Percentiles rank a stretch among this genome's conserved stretches.
These are phyloP conservation scores for Parasitella parasitica DNA, from an alignment of 371 early-diverging fungal species.

Conservation along the genomic window DNA sequence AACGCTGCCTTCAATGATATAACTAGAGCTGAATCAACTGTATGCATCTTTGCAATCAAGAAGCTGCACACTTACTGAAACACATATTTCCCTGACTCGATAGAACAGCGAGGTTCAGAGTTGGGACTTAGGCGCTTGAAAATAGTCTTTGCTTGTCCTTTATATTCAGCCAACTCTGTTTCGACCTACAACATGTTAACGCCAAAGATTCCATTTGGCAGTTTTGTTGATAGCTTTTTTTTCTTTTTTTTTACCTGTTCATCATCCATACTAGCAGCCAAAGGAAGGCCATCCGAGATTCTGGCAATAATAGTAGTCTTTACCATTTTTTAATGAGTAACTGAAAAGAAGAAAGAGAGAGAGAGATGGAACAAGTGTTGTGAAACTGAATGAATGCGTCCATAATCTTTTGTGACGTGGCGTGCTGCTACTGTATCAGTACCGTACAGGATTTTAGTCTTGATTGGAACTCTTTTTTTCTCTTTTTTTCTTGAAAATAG, in stretches of 20 bases:
- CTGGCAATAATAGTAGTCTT: constrained; percentile 93
- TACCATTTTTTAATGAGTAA: constrained; percentile 66
- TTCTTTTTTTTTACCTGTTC: constrained; percentile 79
- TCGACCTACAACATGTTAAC: constrained; percentile 43
- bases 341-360: neutral
- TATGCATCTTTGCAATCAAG: too few relatives aligned
- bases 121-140: constrained; percentile 83
- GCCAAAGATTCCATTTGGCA: neutral
- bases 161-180: constrained; percentile 87
- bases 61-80: constrained; percentile 71
- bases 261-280: constrained; percentile 97
- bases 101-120: constrained; percentile 92
- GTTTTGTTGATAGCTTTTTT: too few relatives aligned
- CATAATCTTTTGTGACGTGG: constrained; percentile 3
- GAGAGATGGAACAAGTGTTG: neutral
- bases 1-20: constrained; percentile 91
- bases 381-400: neutral
- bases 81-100: constrained; percentile 84
- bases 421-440: neutral
- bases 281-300: constrained; percentile 90
- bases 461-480: too few relatives aligned
- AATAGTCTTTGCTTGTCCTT: constrained; percentile 89
- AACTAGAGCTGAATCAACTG: too few relatives aligned
- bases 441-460: too few relatives aligned
- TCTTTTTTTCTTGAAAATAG: too few relatives aligned